These are phyloP conservation scores for Gloeopeniophorella convolvens DNA, from an alignment of 768 basidiomycete species.

Conservation along the genomic window DNA sequence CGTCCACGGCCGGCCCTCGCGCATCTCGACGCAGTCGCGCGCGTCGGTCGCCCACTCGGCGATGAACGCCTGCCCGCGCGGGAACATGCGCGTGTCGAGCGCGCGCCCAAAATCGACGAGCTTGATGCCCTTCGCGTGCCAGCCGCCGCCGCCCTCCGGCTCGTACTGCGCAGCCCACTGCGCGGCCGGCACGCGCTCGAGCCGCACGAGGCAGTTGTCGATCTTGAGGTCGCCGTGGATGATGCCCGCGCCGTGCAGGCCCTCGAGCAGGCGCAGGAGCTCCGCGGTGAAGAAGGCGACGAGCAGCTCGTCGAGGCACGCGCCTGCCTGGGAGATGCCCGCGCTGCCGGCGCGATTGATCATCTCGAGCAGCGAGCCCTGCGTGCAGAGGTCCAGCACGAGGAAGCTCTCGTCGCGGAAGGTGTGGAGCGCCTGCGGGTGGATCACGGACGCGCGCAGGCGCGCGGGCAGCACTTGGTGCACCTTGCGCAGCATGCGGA, in stretches of 20 bases:
- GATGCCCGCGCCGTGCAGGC: slow-evolving; percentile 74
- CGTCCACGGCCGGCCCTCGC: slow-evolving; percentile 80
- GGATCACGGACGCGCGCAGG: slow-evolving; percentile 62
- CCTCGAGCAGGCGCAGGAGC: slow-evolving; percentile 75
- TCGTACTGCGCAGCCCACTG: slow-evolving; percentile 73
- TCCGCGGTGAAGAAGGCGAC: slow-evolving; percentile 95
- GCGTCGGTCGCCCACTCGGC: slow-evolving; percentile 88
- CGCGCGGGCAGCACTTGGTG: slow-evolving; percentile 57
- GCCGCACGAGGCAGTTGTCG: slow-evolving; percentile 93
- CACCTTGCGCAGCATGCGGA: slow-evolving; percentile 72
- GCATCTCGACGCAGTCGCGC: slow-evolving; percentile 88
- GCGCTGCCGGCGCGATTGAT: slow-evolving; percentile 78
- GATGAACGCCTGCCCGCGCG: slow-evolving; percentile 69
- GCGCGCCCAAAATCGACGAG: slow-evolving; percentile 97
- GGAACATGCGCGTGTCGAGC: slow-evolving; percentile 81
- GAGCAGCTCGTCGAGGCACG: slow-evolving; percentile 84
- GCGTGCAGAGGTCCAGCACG: slow-evolving; percentile 79
- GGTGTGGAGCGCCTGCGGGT: slow-evolving; percentile 73
- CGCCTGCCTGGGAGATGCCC: slow-evolving; percentile 74
- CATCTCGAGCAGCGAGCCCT: slow-evolving; percentile 87
- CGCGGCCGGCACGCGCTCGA: slow-evolving; percentile 73
- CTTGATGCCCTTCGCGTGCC: slow-evolving; percentile 82
- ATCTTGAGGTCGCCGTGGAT: slow-evolving; percentile 99
- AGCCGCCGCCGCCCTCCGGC: slow-evolving; percentile 73
- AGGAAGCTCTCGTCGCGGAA: slow-evolving; percentile 89